phyloP scores from a whole-genome alignment of 139 green algal species.

The Picocystis salinarum region DNA sequence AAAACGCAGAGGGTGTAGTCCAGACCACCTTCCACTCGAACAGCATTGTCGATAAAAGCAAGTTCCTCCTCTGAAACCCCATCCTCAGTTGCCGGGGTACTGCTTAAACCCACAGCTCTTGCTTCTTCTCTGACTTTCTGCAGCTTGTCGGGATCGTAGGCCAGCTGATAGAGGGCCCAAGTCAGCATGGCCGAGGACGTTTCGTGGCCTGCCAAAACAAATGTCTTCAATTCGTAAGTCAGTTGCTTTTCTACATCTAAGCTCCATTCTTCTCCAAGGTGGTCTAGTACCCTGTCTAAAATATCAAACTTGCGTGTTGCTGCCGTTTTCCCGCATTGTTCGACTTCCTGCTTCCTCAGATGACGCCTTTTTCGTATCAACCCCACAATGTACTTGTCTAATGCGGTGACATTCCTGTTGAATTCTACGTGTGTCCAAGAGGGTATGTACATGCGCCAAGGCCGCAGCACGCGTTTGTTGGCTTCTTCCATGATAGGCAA shows the following conservation, averaged over 20 bases:
- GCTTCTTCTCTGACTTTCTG: constrained; percentile 7
- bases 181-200: constrained; percentile 82
- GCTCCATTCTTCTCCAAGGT: constrained; percentile 40
- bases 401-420: constrained; percentile 26
- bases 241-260: constrained; percentile 55
- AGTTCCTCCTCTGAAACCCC: no score
- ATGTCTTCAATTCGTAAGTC: constrained; percentile 92
- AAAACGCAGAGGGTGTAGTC: constrained; percentile 57
- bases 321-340: not conserved
- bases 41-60: no score
- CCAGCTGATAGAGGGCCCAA: constrained; percentile 65
- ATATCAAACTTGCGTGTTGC: constrained; percentile 51
- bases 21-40: constrained; percentile 53
- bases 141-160: not conserved
- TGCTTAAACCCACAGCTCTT: no score
- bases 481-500: constrained; percentile 86
- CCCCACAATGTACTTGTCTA: constrained; percentile 62
- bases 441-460: constrained; percentile 61
- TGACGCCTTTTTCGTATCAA: constrained; percentile 17
- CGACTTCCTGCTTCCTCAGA: not conserved
- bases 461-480: constrained; percentile 59
- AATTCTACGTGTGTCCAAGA: no score
- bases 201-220: constrained; percentile 86
- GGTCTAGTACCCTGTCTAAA: constrained; percentile 51
- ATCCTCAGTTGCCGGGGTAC: no score